Evolutionary conservation across 1,139 yeast species (phyloP).

Genomic region (Yamadazyma diospyri): DNA sequence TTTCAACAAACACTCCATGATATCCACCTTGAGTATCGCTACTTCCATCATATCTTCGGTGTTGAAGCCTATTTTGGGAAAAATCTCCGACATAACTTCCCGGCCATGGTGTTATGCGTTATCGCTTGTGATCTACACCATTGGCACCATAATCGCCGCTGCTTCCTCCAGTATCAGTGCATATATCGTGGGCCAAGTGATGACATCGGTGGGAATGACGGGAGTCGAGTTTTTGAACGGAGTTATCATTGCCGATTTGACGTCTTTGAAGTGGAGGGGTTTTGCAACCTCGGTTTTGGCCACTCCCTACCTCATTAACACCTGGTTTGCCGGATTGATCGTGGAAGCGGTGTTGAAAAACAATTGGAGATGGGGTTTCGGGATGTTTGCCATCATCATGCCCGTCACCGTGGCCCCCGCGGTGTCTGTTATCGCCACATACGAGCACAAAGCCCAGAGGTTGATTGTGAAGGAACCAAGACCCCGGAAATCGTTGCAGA

Average conservation of each 20-base stretch:
- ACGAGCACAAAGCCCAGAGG: conserved; percentile 23
- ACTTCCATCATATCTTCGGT: conserved; percentile 24
- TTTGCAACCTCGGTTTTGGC: conserved; percentile 23
- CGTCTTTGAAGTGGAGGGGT: conserved; percentile 32
- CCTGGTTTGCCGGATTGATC: conserved; percentile 32
- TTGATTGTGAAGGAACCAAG: conserved; percentile 5
- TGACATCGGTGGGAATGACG: conserved; percentile 25
- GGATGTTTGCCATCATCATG: conserved; percentile 34
- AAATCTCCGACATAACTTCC: conserved; percentile 27
- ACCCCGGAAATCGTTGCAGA: conserved; percentile 7
- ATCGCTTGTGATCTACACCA: conserved; percentile 18
- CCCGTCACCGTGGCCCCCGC: conserved; percentile 29
- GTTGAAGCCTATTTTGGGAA: conserved; percentile 25
- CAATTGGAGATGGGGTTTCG: conserved; percentile 42
- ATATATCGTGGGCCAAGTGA: conserved; percentile 26
- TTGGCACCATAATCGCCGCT: conserved; percentile 26
- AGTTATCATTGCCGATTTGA: conserved; percentile 28
- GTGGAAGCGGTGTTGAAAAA: conserved; percentile 22
- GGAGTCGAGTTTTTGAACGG: conserved; percentile 17
- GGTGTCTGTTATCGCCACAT: conserved; percentile 20
- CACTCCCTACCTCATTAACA: conserved; percentile 26
- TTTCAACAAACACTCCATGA: conserved; percentile 27
- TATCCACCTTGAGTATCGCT: conserved; percentile 28
- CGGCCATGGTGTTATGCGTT: conserved; percentile 24
- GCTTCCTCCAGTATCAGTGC: conserved; percentile 24